Percentiles rank a stretch among this genome's conserved stretches.
phyloP scores from a whole-genome alignment of 2,329 filamentous ascomycete species.

The Elsinoe necatrix region DNA sequence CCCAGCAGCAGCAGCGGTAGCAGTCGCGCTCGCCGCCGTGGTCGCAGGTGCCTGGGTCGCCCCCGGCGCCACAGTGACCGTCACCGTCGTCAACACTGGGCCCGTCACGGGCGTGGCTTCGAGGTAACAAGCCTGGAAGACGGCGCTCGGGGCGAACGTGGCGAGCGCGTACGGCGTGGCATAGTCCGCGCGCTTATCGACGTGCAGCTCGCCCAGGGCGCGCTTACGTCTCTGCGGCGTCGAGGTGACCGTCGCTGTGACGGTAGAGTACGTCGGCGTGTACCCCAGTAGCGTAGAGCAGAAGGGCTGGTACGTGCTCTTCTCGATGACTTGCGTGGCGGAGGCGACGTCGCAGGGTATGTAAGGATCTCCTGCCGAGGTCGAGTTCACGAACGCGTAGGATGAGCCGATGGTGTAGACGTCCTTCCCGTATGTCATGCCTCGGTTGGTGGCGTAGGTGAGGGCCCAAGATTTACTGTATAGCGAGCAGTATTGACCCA shows the following conservation, averaged over 20 bases:
- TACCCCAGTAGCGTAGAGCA: neutral
- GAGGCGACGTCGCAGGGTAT: neutral
- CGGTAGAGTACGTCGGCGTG: neutral
- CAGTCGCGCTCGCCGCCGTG: neutral
- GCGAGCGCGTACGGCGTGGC: neutral
- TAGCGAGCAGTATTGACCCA: constrained; percentile 25
- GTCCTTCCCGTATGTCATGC: constrained; percentile 21
- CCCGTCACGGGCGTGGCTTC: neutral
- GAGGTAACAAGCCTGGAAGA: neutral
- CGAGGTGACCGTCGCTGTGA: constrained; percentile 2
- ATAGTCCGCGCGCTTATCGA: neutral
- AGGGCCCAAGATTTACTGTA: constrained; percentile 22
- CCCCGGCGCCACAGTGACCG: neutral
- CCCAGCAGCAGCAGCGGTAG: neutral
- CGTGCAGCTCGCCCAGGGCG: neutral
- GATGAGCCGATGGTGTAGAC: constrained; percentile 21
- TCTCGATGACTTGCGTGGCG: neutral
- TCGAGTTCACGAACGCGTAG: constrained; percentile 17
- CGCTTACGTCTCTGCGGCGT: neutral
- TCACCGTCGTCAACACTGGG: neutral
- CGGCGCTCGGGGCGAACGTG: neutral
- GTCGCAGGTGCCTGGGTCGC: neutral
- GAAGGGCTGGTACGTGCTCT: constrained; percentile 7
- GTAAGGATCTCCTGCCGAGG: neutral
- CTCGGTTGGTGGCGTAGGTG: constrained; percentile 23